A percentile compares a stretch with the other conserved stretches of the same genome.
These are phyloP conservation scores for Zalerion maritima DNA, from an alignment of 495 filamentous ascomycete genomes.

Conservation along the genomic window DNA sequence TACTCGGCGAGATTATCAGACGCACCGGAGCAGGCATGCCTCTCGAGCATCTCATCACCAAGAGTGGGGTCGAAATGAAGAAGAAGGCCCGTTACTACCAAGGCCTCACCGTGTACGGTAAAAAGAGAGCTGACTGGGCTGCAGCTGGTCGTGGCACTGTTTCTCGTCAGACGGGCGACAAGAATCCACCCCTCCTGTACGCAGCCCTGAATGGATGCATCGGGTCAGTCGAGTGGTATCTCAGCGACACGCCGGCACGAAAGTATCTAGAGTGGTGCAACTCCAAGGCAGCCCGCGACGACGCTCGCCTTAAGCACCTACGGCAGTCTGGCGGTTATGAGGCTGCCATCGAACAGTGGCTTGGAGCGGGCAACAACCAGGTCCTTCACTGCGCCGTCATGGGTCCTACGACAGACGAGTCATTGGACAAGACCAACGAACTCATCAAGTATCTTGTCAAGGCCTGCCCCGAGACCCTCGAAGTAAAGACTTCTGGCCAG, in stretches of 20 bases:
- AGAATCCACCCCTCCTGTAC: conserved; percentile 40
- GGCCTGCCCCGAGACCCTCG: conserved; percentile 39
- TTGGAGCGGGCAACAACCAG: conserved; percentile 41
- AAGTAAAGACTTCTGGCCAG: conserved; percentile 35
- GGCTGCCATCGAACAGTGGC: conserved; percentile 43
- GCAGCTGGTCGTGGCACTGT: conserved; percentile 31
- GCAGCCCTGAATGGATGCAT: conserved; percentile 43
- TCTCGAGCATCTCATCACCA: conserved; percentile 43
- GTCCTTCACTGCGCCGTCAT: conserved; percentile 53
- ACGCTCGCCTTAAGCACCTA: conserved; percentile 41
- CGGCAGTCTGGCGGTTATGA: conserved; percentile 42
- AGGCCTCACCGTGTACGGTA: conserved; percentile 55
- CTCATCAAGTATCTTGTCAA: conserved; percentile 48
- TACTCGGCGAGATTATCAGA: conserved; percentile 25
- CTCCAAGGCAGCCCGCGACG: conserved; percentile 32
- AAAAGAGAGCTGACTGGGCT: conserved; percentile 52
- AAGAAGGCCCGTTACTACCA: conserved; percentile 55
- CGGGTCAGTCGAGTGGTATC: conserved; percentile 51
- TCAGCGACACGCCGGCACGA: conserved; percentile 46
- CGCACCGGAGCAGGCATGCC: conserved; percentile 49
- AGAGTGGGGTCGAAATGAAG: conserved; percentile 39
- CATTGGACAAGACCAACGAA: conserved; percentile 19
- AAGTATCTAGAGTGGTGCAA: conserved; percentile 49
- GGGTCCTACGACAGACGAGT: conserved; percentile 15
- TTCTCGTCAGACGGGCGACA: conserved; percentile 8